Evolutionary conservation across 495 filamentous ascomycete species (phyloP).

Genomic region (Penicillium simplicissimum): DNA sequence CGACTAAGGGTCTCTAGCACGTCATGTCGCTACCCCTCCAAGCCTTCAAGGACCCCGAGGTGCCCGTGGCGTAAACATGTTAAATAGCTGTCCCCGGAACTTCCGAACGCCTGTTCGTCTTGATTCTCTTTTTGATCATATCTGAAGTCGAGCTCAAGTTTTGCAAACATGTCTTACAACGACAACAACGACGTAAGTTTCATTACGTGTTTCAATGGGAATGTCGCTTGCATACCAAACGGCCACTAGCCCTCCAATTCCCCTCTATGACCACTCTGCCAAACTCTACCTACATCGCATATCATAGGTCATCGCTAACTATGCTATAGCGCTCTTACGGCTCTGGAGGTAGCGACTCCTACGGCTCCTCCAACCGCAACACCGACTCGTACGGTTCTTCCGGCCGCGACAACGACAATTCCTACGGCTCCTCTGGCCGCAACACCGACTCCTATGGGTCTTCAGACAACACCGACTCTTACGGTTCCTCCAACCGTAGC

Average conservation of each 20-base stretch:
- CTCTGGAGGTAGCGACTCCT: conserved; percentile 4
- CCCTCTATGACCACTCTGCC: not conserved
- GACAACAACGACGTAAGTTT: conserved; percentile 11
- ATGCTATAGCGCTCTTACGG: conserved; percentile 4
- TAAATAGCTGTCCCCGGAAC: conserved; percentile 3
- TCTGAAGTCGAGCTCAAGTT: not conserved
- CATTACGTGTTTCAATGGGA: not conserved
- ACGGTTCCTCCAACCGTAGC: conserved; percentile 1
- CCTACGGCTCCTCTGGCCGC: not conserved
- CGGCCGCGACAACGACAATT: not conserved
- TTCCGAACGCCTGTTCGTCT: not conserved
- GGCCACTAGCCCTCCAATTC: not conserved
- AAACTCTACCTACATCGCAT: too few species aligned
- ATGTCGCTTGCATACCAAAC: not conserved
- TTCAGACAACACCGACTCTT: not conserved
- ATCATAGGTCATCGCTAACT: not conserved
- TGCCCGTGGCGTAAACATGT: not conserved
- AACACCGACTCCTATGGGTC: not conserved
- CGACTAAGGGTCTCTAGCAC: not conserved
- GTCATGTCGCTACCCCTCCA: not conserved
- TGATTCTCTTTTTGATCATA: not conserved
- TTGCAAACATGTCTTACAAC: conserved; percentile 10
- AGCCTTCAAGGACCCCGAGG: too few species aligned
- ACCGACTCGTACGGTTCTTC: not conserved
- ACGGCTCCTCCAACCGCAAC: not conserved